Conservation (phyloP, 768 basidiomycete genomes). For the Phanerochaete carnosa region DNA sequence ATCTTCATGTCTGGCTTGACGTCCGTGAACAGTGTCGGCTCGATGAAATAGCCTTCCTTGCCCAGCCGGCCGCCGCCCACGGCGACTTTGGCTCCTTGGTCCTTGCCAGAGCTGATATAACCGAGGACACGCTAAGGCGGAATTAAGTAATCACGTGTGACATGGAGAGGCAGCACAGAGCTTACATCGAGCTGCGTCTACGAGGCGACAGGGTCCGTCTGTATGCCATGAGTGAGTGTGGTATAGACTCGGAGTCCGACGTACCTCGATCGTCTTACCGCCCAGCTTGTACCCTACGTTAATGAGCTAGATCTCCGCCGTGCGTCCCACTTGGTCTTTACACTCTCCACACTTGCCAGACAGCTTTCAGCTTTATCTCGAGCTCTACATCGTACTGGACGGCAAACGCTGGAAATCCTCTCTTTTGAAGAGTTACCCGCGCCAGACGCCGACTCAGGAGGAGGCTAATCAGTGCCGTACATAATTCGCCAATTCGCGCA, state of each 20-base stretch:
- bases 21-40: conserved; percentile 73
- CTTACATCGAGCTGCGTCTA: conserved; percentile 43
- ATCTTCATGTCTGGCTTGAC: conserved; percentile 69
- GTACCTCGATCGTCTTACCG: too few relatives aligned
- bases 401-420: too few relatives aligned
- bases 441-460: neutral
- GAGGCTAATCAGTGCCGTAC: conserved; percentile 7
- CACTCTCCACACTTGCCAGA: too few relatives aligned
- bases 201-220: conserved; percentile 45
- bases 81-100: conserved; percentile 59
- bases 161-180: neutral
- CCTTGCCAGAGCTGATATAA: conserved; percentile 74
- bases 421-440: too few relatives aligned
- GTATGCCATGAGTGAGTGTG: too few relatives aligned
- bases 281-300: too few relatives aligned
- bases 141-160: neutral
- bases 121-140: conserved; percentile 59
- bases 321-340: too few relatives aligned
- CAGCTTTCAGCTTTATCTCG: too few relatives aligned
- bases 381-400: too few relatives aligned
- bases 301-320: too few relatives aligned
- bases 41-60: conserved; percentile 62
- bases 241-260: too few relatives aligned
- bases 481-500: conserved; percentile 9
- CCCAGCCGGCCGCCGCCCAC: conserved; percentile 62